Evolutionary conservation across 192 early-diverging fungal genomes (phyloP).

Genomic region (Podila epicladia): DNA sequence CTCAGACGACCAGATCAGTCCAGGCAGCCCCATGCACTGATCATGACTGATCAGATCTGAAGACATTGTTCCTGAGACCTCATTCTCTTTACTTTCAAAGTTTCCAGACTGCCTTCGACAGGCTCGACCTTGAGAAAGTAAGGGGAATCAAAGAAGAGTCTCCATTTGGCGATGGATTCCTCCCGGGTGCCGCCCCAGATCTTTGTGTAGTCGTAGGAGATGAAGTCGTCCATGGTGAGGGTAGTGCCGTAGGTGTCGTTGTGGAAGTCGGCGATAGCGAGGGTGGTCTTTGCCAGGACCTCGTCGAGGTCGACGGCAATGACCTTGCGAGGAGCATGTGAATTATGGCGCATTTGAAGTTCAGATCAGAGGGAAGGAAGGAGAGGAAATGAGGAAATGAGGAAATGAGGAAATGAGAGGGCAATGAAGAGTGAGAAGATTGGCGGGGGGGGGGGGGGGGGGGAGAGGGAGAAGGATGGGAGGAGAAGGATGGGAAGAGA

Average conservation of each 20-base stretch:
- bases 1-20: background rate
- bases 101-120: constrained; percentile 62
- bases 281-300: constrained; percentile 58
- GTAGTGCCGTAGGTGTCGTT: constrained; percentile 62
- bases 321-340: constrained; percentile 45
- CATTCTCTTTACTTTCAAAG: constrained; percentile 52
- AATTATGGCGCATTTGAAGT: constrained; percentile 31
- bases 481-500: background rate
- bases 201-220: constrained; percentile 60
- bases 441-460: too few species aligned
- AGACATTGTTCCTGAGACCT: background rate
- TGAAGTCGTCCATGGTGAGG: constrained; percentile 56
- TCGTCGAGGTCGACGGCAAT: constrained; percentile 68
- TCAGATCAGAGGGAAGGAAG: background rate
- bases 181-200: constrained; percentile 66
- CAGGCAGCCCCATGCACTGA: background rate
- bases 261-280: constrained; percentile 64
- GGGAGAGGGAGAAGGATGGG: background rate
- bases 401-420: background rate
- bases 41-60: too few species aligned
- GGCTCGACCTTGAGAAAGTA: constrained; percentile 64
- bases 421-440: background rate
- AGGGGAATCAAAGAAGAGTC: constrained; percentile 62
- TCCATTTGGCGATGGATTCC: constrained; percentile 62
- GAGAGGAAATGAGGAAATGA: background rate